Evolutionary conservation across 768 basidiomycete species (phyloP), one percentile per base, ranked within the genome.

Genomic region (Sarcodon sp.): DNA sequence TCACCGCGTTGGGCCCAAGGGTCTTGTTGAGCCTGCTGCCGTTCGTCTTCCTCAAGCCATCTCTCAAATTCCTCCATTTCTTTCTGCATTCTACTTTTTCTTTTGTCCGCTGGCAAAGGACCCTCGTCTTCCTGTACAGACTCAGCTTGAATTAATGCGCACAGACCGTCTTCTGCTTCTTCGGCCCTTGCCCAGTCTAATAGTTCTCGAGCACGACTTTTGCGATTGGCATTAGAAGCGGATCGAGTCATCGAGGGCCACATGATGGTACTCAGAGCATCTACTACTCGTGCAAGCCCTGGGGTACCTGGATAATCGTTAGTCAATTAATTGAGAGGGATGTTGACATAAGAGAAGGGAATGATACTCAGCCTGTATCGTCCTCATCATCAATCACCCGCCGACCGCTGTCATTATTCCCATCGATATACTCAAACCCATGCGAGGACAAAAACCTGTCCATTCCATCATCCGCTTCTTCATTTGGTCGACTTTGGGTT

Each of bases 221-320:
- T 58, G 33, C 55, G 58, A 16, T 55, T 49, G 32, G 47, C 36
- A 43, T 60, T 64, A 6, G 57, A 43, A n/a, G 57, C 57, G 33
- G 58, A 63, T 18, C 73, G 66, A 44, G 75, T 64, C 76, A 91
- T 80, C 0, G 82, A 83, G 4, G 87, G 82, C 87, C 87, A 91
- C 81, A 90, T 87, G 55, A 91, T 77, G 0, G 88, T 88, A 61
- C 85, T 82, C 39, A 91, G 66, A 9, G 87, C 84, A 57, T 88
- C 86, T 15, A 86, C 55, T 7, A 88, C 78, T 21, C 88, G 78
- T 32, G 77, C 73, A 33, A 87, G 71, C 10, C 74, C 74, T 12
- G 59, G 61, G 12, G 63, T 53, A 7, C 50, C 57, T 61, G 45
- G 12, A 5, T 5, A 4, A 33, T 32, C 38, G 36, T 15, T 35